Evolutionary conservation across 2,329 filamentous ascomycete genomes (phyloP), one percentile per base, ranked within the genome.

Genomic region (Sordariomycetes sp.): DNA sequence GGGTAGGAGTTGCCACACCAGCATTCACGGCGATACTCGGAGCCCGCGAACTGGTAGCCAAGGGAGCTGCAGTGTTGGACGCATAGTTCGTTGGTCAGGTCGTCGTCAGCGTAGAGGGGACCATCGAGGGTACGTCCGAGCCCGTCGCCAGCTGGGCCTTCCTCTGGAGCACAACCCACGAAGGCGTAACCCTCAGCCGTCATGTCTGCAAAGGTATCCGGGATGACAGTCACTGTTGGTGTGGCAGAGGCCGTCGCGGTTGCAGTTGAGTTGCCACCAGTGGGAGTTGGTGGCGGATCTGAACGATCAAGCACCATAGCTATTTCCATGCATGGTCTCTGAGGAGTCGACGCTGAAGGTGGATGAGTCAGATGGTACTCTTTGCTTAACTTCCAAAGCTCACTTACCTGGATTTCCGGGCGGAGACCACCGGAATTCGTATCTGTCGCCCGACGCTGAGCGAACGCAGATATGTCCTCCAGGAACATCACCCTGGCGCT

Each of bases 381-480:
- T n/a, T n/a, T n/a, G n/a, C n/a, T n/a, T n/a, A n/a, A n/a, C n/a
- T n/a, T n/a, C n/a, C n/a, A n/a, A n/a, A n/a, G n/a, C n/a, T 10
- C 7, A 35, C 45, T 34, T 38, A 64, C 61, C 46, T 8, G 53
- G 47, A 30, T 59, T 64, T 11, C 51, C 55, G 2, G 54, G 52
- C 11, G 59, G 59, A 15, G 58, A 63, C 46, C 57, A 66, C 23
- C 62, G 56, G 42, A 64, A 64, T 36, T 66, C 63, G 26, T 59
- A 52, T 20, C 45, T 52, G 30, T 52, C 48, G 7, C 57, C 59
- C 5, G 54, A 57, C 2, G 58, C 54, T 19, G 38, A 39, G 24
- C 61, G 49, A 6, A 65, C 57, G 31, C 63, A 61, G 21, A 66
- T 49, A 29, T 57, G 46, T 6, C 61, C 63, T 12, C 59, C 59